phyloP scores from a whole-genome alignment of 768 basidiomycete species.

The Tylopilus sp. region DNA sequence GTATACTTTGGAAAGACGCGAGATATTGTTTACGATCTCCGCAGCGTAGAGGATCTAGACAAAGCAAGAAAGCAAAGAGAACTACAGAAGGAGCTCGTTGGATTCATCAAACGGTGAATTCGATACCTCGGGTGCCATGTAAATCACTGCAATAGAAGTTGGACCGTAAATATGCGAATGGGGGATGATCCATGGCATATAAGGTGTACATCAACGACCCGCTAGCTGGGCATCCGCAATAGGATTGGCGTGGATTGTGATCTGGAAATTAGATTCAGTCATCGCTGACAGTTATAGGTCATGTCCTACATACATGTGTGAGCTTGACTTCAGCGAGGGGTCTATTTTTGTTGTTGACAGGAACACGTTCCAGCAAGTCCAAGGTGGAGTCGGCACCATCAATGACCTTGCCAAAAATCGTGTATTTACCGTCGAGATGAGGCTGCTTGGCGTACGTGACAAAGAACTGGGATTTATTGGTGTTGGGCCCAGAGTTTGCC shows the following conservation, averaged over 20 bases:
- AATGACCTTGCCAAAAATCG: constrained; percentile 97
- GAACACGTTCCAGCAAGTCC: constrained; percentile 89
- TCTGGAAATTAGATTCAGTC: constrained; percentile 36
- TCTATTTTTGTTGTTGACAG: constrained; percentile 87
- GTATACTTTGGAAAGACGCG: constrained; percentile 97
- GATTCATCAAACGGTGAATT: constrained; percentile 69
- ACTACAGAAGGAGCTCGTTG: constrained; percentile 87
- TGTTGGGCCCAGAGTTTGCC: constrained; percentile 94
- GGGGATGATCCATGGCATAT: neutral
- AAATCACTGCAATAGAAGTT: constrained; percentile 5
- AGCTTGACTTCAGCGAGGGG: constrained; percentile 85
- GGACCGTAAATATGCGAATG: constrained; percentile 1
- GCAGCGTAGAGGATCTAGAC: constrained; percentile 84
- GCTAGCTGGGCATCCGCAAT: constrained; percentile 68
- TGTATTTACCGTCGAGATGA: constrained; percentile 92
- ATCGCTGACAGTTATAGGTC: neutral
- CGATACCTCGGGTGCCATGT: constrained; percentile 15
- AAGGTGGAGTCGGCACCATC: constrained; percentile 94
- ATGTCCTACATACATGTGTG: constrained; percentile 54
- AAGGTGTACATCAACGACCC: constrained; percentile 19
- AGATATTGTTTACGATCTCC: constrained; percentile 89
- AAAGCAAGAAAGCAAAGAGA: constrained; percentile 76
- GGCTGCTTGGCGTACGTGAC: constrained; percentile 89
- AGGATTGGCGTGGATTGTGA: constrained; percentile 93
- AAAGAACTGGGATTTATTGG: constrained; percentile 92